Evolutionary conservation across 163 green algal genomes (phyloP).

Genomic region (Trebouxiophyceae sp.): DNA sequence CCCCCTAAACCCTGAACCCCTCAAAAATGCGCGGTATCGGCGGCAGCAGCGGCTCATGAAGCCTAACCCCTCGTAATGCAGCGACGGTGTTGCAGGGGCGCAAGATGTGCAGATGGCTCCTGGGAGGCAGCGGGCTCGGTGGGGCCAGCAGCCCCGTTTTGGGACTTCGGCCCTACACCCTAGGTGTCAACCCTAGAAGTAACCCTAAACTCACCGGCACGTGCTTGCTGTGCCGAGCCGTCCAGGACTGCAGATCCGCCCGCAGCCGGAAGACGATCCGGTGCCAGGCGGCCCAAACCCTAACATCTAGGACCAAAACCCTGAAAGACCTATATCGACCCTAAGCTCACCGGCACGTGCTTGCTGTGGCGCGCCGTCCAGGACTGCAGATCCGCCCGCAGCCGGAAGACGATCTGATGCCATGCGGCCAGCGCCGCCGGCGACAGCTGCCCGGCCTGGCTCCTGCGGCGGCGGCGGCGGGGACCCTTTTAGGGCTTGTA

Average conservation of each 20-base stretch:
- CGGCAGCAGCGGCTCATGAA: background rate
- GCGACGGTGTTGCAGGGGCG: too few relatives aligned
- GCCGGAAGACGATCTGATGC: constrained; percentile 21
- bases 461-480: constrained; percentile 1
- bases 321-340: background rate
- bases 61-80: too few relatives aligned
- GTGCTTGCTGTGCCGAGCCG: constrained; percentile 73
- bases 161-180: too few relatives aligned
- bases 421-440: constrained; percentile 33
- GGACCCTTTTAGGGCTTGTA: too few relatives aligned
- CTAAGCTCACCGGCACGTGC: constrained; percentile 32
- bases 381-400: constrained; percentile 35
- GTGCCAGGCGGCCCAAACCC: constrained; percentile 46
- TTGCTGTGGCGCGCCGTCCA: constrained; percentile 75
- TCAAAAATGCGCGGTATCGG: too few relatives aligned
- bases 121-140: too few relatives aligned
- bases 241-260: constrained; percentile 50
- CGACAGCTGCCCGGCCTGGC: constrained; percentile 10
- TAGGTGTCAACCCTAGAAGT: too few relatives aligned
- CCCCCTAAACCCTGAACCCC: too few relatives aligned
- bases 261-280: constrained; percentile 17
- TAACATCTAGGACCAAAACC: too few relatives aligned
- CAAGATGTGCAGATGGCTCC: too few relatives aligned
- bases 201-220: constrained; percentile 8
- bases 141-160: too few relatives aligned